Conservation (phyloP, 345 rosid genomes). For the Trapa incisa region DNA sequence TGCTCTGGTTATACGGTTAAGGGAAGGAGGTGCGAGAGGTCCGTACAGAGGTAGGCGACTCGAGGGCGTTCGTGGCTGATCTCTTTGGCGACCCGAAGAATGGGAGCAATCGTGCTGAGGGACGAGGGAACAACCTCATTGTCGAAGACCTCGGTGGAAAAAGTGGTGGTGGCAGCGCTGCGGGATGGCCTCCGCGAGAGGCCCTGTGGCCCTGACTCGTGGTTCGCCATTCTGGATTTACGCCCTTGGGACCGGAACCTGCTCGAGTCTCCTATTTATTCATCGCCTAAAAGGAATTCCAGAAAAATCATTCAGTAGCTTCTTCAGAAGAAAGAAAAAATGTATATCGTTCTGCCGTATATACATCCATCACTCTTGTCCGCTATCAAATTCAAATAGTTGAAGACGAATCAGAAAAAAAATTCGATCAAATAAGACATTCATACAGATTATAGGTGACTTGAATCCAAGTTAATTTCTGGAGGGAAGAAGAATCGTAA, state of each 20-base stretch:
- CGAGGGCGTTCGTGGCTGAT: slow-evolving; percentile 94
- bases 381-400: no score
- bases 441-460: background rate
- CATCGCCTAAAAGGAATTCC: no score
- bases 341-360: no score
- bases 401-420: background rate
- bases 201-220: slow-evolving; percentile 14
- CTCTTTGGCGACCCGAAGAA: slow-evolving; percentile 80
- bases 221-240: slow-evolving; percentile 10
- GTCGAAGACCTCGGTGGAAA: slow-evolving; percentile 88
- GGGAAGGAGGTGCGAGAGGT: no score
- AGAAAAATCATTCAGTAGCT: background rate
- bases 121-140: slow-evolving; percentile 91
- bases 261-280: slow-evolving; percentile 2
- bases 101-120: slow-evolving; percentile 66
- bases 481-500: background rate
- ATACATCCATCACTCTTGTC: no score
- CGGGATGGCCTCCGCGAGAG: slow-evolving; percentile 72
- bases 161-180: slow-evolving; percentile 70
- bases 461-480: background rate
- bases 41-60: slow-evolving; percentile 84
- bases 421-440: background rate
- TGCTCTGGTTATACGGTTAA: no score
- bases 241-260: slow-evolving; percentile 4
- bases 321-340: background rate